These are phyloP conservation scores for Wolfiporia cocos DNA, from an alignment of 1,284 basidiomycete genomes.

Conservation along the genomic window DNA sequence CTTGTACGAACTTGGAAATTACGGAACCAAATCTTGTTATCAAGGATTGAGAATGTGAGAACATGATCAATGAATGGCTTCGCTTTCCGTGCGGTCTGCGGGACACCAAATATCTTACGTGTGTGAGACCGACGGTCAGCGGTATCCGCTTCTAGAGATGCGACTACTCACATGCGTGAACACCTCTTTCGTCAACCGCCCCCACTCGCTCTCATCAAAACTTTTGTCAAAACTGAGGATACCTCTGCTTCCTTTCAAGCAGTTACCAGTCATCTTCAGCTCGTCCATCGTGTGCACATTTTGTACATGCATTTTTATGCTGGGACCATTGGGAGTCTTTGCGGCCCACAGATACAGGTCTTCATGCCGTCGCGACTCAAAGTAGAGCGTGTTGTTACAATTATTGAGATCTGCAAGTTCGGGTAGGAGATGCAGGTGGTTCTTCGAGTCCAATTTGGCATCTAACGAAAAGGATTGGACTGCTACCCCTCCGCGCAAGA, in stretches of 20 bases:
- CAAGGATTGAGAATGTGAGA: slow-evolving; percentile 92
- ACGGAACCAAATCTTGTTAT: slow-evolving; percentile 98
- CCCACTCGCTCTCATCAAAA: slow-evolving; percentile 91
- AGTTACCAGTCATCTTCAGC: slow-evolving; percentile 99
- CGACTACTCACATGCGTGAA: slow-evolving; percentile 82
- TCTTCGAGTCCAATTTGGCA: slow-evolving; percentile 96
- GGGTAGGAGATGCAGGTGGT: slow-evolving; percentile 88
- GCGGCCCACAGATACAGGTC: slow-evolving; percentile 97
- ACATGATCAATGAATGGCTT: slow-evolving; percentile 99
- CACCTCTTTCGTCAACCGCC: slow-evolving; percentile 87
- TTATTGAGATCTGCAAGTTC: slow-evolving; percentile 98
- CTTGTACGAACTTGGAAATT: slow-evolving; percentile 78
- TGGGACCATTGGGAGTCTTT: slow-evolving; percentile 97
- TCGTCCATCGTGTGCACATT: slow-evolving; percentile 99
- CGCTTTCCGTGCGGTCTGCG: slow-evolving; percentile 80
- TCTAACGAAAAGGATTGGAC: slow-evolving; percentile 43
- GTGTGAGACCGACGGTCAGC: slow-evolving; percentile 1
- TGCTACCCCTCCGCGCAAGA: no score
- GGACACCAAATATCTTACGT: slow-evolving; percentile 89
- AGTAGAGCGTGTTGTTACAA: slow-evolving; percentile 97
- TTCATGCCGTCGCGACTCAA: slow-evolving; percentile 93
- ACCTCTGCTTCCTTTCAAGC: slow-evolving; percentile 92
- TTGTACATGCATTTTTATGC: slow-evolving; percentile 95
- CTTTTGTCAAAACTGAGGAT: slow-evolving; percentile 89
- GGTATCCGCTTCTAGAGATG: neutral